A percentile compares a stretch with the other conserved stretches of the same genome.
Evolutionary conservation across 805 yeast genomes (phyloP).

Genomic region (Danielozyma ontarioensis): DNA sequence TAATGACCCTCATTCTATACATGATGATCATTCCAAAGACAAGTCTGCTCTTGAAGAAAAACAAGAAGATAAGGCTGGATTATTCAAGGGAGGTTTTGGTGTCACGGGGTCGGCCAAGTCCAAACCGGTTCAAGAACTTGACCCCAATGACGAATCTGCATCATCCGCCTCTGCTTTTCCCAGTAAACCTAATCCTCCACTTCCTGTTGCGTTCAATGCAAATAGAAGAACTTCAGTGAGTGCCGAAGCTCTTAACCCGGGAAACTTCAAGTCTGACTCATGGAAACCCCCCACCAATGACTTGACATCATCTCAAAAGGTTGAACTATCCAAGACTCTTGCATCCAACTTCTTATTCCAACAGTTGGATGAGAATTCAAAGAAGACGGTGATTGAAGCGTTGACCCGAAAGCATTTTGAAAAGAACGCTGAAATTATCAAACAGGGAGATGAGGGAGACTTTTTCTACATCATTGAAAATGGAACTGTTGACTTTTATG

Average conservation of each 20-base stretch:
- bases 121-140: slow-evolving; percentile 16
- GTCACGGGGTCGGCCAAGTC: slow-evolving; percentile 5
- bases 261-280: slow-evolving; percentile 55
- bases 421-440: slow-evolving; percentile 63
- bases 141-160: slow-evolving; percentile 19
- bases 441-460: slow-evolving; percentile 94
- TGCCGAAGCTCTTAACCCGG: slow-evolving; percentile 83
- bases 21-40: slow-evolving; percentile 15
- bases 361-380: slow-evolving; percentile 73
- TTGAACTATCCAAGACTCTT: slow-evolving; percentile 64
- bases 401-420: slow-evolving; percentile 64
- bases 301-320: slow-evolving; percentile 57
- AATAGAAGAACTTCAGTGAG: slow-evolving; percentile 85
- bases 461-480: slow-evolving; percentile 80
- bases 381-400: slow-evolving; percentile 77
- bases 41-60: slow-evolving; percentile 1
- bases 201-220: slow-evolving; percentile 65
- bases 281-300: slow-evolving; percentile 73
- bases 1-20: slow-evolving; percentile 57
- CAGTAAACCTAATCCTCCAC: slow-evolving; percentile 13
- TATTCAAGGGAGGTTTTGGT: slow-evolving; percentile 25
- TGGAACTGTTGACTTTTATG: slow-evolving; percentile 79
- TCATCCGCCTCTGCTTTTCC: slow-evolving; percentile 1
- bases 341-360: slow-evolving; percentile 80
- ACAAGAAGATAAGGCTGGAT: slow-evolving; percentile 6